Evolutionary conservation across 257 asterid species (phyloP), one percentile per base, ranked within the genome.

Genomic region (Schizonepeta tenuifolia): DNA sequence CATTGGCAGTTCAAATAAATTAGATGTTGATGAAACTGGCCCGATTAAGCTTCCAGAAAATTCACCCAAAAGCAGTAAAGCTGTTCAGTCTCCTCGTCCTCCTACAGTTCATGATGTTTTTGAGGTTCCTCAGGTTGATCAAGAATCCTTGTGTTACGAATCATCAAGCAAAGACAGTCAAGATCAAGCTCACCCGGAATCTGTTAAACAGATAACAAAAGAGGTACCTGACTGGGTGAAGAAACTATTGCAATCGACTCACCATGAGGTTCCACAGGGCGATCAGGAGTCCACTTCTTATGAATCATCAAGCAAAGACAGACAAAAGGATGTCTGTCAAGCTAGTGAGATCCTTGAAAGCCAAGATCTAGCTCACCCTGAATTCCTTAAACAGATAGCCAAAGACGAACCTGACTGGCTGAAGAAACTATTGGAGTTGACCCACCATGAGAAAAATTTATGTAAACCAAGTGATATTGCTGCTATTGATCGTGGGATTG

Each of bases 111-210:
- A 84, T 75, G 98, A 94, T 85, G 98, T 94, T 47, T 94, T 91
- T 33, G 99, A 94, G 77, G 99, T 94, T 38, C 99, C 99, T 7
- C 92, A 85, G 70, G 81, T 47, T 26, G 92, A 80, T 21, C 50
- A 76, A 70, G 77, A 69, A 55, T 43, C 55, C 11, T 60, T 50
- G 11, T 55, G 71, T 62, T 44, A 69, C 38, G 92, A 81, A 65
- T 70, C 81, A 21, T 65, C 60, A 41, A 69, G 41, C 8, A 78
- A 79, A 59, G 78, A 60, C 20, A 67, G 67, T 26, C 75, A 77
- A 70, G 67, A 60, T 36, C 17, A 58, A 41, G 40, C 73, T 60
- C 69, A 69, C 13, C 75, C 65, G 3, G 76, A 78, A 68, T 72
- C 60, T 11, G 75, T 57, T 56, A 83, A 72, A 80, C 54, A 71